Evolutionary conservation across 768 basidiomycete genomes (phyloP).

Genomic region (Hericium alpestre): DNA sequence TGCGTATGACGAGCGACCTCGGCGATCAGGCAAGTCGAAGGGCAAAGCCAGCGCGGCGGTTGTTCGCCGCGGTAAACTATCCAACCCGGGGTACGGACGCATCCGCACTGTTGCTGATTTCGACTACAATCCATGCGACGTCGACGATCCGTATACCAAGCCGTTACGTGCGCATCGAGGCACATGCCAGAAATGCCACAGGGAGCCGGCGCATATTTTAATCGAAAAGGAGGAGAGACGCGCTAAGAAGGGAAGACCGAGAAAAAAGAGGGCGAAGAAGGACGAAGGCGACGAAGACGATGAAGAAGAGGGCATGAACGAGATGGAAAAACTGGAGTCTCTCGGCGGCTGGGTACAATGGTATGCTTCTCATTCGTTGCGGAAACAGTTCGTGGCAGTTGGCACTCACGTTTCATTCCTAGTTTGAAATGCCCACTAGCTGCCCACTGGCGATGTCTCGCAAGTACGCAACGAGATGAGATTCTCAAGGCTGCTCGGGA

Average conservation of each 20-base stretch:
- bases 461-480: constrained; percentile 55
- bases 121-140: constrained; percentile 34
- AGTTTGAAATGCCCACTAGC: constrained; percentile 72
- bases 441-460: constrained; percentile 70
- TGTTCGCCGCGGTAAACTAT: constrained; percentile 22
- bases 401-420: constrained; percentile 3
- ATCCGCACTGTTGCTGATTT: constrained; percentile 34
- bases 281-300: constrained; percentile 42
- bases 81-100: constrained; percentile 40
- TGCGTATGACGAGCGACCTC: constrained; percentile 28
- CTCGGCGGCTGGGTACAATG: constrained; percentile 83
- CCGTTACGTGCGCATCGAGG: constrained; percentile 48
- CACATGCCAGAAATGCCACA: constrained; percentile 65
- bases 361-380: constrained; percentile 28
- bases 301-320: constrained; percentile 29
- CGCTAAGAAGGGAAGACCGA: constrained; percentile 28
- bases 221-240: constrained; percentile 24
- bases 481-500: constrained; percentile 56
- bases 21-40: constrained; percentile 2
- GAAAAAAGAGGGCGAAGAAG: constrained; percentile 34
- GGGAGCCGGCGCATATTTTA: constrained; percentile 44
- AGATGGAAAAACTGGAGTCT: constrained; percentile 22
- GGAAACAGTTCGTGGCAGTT: neutral
- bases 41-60: constrained; percentile 16
- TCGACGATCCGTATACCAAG: constrained; percentile 37